These are phyloP conservation scores for Eremochloa ophiuroides DNA, from an alignment of 176 grass and related monocot species.

Conservation along the genomic window DNA sequence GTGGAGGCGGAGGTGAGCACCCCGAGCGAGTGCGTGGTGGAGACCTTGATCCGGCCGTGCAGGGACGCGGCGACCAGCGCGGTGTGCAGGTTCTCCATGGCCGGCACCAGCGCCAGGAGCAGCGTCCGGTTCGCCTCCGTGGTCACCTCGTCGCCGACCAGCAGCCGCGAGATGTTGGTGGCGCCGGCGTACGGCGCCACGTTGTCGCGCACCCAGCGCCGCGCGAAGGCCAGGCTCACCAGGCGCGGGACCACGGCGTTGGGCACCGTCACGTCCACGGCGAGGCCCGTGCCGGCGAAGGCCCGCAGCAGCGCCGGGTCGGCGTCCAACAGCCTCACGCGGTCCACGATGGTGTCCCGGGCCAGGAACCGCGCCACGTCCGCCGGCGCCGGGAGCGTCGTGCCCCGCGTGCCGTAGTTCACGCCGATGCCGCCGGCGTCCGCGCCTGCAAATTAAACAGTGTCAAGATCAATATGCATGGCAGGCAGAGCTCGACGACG, in stretches of 20 bases:
- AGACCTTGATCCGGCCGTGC: slow-evolving; percentile 45
- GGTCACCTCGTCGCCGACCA: slow-evolving; percentile 68
- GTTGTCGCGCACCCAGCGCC: slow-evolving; percentile 42
- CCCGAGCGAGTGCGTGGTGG: slow-evolving; percentile 63
- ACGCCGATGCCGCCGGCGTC: slow-evolving; percentile 53
- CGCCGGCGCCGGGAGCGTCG: slow-evolving; percentile 44
- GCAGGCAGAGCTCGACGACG: background rate
- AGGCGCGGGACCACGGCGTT: slow-evolving; percentile 49
- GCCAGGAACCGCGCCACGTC: slow-evolving; percentile 67
- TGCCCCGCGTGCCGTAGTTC: slow-evolving; percentile 58
- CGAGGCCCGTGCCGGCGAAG: slow-evolving; percentile 57
- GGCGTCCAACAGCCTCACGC: slow-evolving; percentile 60
- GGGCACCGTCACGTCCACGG: slow-evolving; percentile 60
- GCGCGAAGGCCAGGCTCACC: slow-evolving; percentile 26
- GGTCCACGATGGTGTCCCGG: slow-evolving; percentile 56
- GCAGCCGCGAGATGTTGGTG: slow-evolving; percentile 53
- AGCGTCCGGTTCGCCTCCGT: slow-evolving; percentile 57
- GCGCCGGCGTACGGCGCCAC: slow-evolving; percentile 35
- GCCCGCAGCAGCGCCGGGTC: slow-evolving; percentile 44
- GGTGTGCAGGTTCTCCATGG: slow-evolving; percentile 69
- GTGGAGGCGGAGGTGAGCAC: slow-evolving; percentile 54
- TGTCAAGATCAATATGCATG: background rate
- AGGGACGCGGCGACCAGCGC: slow-evolving; percentile 42
- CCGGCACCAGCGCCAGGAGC: slow-evolving; percentile 47
- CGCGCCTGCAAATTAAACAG: background rate